phyloP scores from a whole-genome alignment of 2,329 filamentous ascomycete species.

The Stylonectria norvegica region DNA sequence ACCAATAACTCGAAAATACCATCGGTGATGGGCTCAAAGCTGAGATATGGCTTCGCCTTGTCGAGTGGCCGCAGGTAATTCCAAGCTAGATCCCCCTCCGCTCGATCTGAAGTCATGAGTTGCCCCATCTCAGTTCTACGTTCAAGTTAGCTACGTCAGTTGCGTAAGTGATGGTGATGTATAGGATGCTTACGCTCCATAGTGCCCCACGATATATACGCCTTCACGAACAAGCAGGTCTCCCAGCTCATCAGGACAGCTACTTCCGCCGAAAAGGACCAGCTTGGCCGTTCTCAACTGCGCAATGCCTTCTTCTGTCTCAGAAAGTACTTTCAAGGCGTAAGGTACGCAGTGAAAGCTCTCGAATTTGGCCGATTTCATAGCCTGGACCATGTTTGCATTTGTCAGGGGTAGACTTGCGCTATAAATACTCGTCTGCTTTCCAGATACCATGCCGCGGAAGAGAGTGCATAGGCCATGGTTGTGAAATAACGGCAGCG shows the following conservation, averaged over 20 bases:
- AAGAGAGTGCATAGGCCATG: conserved; percentile 56
- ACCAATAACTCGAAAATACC: conserved; percentile 37
- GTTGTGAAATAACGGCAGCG: conserved; percentile 57
- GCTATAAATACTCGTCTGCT: conserved; percentile 52
- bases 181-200: conserved; percentile 47
- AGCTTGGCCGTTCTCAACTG: conserved; percentile 45
- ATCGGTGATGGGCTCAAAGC: conserved; percentile 27
- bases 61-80: conserved; percentile 33
- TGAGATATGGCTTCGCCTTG: conserved; percentile 19
- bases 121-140: conserved; percentile 26
- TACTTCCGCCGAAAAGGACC: conserved; percentile 56
- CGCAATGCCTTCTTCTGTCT: conserved; percentile 52
- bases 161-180: too few species aligned
- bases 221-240: conserved; percentile 49
- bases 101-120: conserved; percentile 26
- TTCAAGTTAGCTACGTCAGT: neutral
- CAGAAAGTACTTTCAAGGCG: conserved; percentile 59
- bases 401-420: conserved; percentile 52
- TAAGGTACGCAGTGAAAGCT: conserved; percentile 63
- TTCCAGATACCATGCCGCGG: conserved; percentile 48
- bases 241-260: conserved; percentile 58
- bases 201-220: conserved; percentile 54
- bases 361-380: conserved; percentile 38
- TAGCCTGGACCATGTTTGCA: conserved; percentile 43
- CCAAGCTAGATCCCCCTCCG: conserved; percentile 27